phyloP scores from a whole-genome alignment of 495 filamentous ascomycete genomes.

The Zalerion maritima region DNA sequence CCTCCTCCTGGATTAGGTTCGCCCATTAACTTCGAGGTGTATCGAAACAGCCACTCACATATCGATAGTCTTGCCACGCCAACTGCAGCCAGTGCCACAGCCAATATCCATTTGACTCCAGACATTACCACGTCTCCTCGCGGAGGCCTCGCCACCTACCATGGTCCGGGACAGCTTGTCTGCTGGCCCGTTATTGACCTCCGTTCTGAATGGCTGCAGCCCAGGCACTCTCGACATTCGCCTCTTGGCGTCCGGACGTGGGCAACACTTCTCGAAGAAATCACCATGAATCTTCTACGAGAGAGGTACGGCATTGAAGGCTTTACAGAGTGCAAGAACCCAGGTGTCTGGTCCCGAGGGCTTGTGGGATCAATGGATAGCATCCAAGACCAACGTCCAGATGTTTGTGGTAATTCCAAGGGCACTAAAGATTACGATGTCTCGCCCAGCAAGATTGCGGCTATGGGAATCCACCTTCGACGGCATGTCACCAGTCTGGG shows the following conservation, averaged over 20 bases:
- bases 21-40: slow-evolving; percentile 23
- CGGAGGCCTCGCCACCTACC: slow-evolving; percentile 88
- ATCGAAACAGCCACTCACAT: slow-evolving; percentile 8
- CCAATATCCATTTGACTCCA: slow-evolving; percentile 31
- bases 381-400: too few relatives aligned
- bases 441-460: slow-evolving; percentile 53
- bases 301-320: slow-evolving; percentile 39
- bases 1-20: slow-evolving; percentile 20
- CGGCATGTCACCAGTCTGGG: slow-evolving; percentile 78
- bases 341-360: slow-evolving; percentile 63
- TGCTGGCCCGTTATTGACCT: slow-evolving; percentile 81
- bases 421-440: background rate
- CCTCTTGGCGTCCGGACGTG: slow-evolving; percentile 41
- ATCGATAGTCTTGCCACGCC: slow-evolving; percentile 18
- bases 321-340: slow-evolving; percentile 50
- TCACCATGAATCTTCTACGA: slow-evolving; percentile 48
- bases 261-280: slow-evolving; percentile 59
- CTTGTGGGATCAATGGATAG: too few relatives aligned
- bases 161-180: slow-evolving; percentile 85
- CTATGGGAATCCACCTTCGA: slow-evolving; percentile 76
- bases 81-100: slow-evolving; percentile 8
- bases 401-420: too few relatives aligned
- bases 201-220: slow-evolving; percentile 33
- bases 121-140: slow-evolving; percentile 56
- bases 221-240: slow-evolving; percentile 13